Conservation (phyloP, 164 flowering plant genomes). For the Tinospora cordifolia region DNA sequence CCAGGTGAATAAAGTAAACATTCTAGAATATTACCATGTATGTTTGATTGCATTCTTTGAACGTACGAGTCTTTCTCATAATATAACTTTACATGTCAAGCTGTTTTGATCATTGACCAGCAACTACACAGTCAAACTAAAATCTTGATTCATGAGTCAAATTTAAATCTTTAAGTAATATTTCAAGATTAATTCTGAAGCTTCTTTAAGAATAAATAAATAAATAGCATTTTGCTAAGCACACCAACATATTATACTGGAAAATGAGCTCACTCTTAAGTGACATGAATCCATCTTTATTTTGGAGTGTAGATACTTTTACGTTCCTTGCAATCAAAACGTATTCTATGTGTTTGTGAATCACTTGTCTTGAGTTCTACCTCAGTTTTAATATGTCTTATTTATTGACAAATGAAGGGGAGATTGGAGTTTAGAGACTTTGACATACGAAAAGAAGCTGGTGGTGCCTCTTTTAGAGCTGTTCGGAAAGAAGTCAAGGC, state of each 20-base stretch:
- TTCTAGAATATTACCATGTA: not conserved
- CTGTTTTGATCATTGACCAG: not conserved
- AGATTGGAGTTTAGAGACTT: constrained; percentile 38
- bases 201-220: not conserved
- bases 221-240: not conserved
- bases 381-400: not conserved
- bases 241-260: not conserved
- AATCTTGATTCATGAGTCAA: not conserved
- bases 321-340: not conserved
- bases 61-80: not conserved
- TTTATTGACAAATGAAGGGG: constrained; percentile 39
- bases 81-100: not conserved
- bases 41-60: not conserved
- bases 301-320: not conserved
- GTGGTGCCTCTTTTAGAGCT: constrained; percentile 41
- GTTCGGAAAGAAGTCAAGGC: constrained; percentile 32
- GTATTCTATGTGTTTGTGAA: not conserved
- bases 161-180: not conserved
- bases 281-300: too few species aligned
- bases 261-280: not conserved
- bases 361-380: not conserved
- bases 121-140: not conserved
- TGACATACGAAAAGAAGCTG: constrained; percentile 60
- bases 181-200: not conserved
- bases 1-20: constrained; percentile 46